A percentile compares a stretch with the other conserved stretches of the same genome.
Evolutionary conservation across 805 yeast genomes (phyloP).

Genomic region (Cyberlindnera maritima): DNA sequence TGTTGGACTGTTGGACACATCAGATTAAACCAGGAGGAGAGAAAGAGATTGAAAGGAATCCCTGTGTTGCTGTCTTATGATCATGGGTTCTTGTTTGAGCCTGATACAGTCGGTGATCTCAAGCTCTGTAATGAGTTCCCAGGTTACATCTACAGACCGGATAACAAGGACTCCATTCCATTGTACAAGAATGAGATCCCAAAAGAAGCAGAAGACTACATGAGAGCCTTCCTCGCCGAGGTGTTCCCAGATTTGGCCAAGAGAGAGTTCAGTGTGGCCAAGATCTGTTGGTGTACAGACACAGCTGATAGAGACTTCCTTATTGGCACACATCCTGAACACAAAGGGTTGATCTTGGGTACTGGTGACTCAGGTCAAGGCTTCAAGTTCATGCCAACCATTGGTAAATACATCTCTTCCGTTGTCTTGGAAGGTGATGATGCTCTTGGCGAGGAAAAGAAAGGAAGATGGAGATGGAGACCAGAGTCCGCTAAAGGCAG

Average conservation of each 20-base stretch:
- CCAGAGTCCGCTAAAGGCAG: constrained; percentile 30
- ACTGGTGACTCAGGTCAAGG: constrained; percentile 40
- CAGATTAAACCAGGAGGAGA: constrained; percentile 34
- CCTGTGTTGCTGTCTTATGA: constrained; percentile 39
- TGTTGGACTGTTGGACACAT: constrained; percentile 43
- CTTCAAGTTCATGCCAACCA: constrained; percentile 35
- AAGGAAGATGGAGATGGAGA: constrained; percentile 36
- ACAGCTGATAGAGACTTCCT: constrained; percentile 34
- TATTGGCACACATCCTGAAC: constrained; percentile 31
- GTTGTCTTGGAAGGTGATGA: constrained; percentile 32
- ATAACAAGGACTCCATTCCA: constrained; percentile 29
- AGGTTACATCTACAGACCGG: constrained; percentile 32
- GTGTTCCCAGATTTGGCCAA: constrained; percentile 32
- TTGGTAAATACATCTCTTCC: constrained; percentile 32
- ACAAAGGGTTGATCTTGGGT: constrained; percentile 28
- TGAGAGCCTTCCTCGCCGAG: constrained; percentile 32
- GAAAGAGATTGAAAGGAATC: constrained; percentile 27
- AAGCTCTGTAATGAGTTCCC: constrained; percentile 41
- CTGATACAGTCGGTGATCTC: constrained; percentile 34
- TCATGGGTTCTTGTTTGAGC: constrained; percentile 42
- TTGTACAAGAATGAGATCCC: constrained; percentile 31
- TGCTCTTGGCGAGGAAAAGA: constrained; percentile 26
- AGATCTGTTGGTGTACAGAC: constrained; percentile 39
- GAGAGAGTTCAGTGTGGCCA: constrained; percentile 30
- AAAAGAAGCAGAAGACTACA: constrained; percentile 31